Base-by-base conservation (phyloP, 805 yeast genomes). In the Pichia pseudocactophila region DNA sequence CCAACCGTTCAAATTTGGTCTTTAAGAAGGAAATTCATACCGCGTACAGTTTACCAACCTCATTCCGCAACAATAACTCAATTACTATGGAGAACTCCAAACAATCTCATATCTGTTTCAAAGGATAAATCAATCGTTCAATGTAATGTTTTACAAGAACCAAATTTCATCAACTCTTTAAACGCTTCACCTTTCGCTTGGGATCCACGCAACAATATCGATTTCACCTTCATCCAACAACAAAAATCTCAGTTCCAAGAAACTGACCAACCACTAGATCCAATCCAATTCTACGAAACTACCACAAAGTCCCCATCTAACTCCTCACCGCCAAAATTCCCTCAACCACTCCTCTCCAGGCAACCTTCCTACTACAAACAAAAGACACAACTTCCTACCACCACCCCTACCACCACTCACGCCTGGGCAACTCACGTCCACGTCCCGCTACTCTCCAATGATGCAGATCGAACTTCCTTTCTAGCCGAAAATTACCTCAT, bases 1-100 rank as follows among this genome's bases (percentile, higher is more conserved):
- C 74, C 82, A 2, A 72, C 76, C 26, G 69, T 83, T 6, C 77
- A 81, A 38, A 70, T 86, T 4, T 86, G 84, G 72, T 79, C 78
- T 34, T 65, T 86, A 39, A 70, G 71, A 30, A 67, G 96, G 48
- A 83, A 79, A 50, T 81, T 73, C 55, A 73, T 88, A 18, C 96
- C 97, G 1, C 69, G 71, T 33, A 65, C 71, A 48, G 65, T 71
- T 5, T 58, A 77, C 25, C 76, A 71, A 41, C 53, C 62, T 7
- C 84, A 79, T 50, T 44, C 65, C 0, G 68, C 68, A 22, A 68
- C 69, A 37, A 68, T 76, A 3, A 68, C 80, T 9, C 87, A 81
- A n/a, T 55, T 85, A 8, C 57, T 69, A 7, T 78, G 79, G 66
- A 68, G 74, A 26, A 62, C 70, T 25, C 70, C 76, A 1, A 58